Percentiles rank a stretch among this genome's conserved stretches.
Evolutionary conservation across 257 asterid genomes (phyloP).

Genomic region (Solanum rostratum): DNA sequence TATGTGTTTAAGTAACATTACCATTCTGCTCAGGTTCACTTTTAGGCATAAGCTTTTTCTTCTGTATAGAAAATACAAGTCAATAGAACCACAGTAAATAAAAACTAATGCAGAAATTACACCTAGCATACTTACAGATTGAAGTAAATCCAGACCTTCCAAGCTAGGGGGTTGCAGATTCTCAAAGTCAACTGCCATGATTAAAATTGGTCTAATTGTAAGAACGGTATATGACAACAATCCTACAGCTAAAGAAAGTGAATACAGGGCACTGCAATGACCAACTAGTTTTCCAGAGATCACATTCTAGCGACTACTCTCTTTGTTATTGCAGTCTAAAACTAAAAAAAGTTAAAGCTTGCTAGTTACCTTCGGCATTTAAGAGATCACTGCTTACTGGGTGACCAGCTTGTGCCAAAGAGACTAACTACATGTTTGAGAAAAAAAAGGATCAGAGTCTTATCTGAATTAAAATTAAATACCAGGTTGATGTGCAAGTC

Average conservation of each 20-base stretch:
- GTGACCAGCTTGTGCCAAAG: constrained; percentile 88
- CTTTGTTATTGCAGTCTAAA: neutral
- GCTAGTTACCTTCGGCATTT: constrained; percentile 45
- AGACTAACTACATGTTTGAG: constrained; percentile 44
- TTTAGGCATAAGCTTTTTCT: constrained; percentile 41
- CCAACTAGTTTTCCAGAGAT: neutral
- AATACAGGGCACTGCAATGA: neutral
- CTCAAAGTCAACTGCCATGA: constrained; percentile 63
- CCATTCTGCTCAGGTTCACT: constrained; percentile 58
- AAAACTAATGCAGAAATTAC: neutral
- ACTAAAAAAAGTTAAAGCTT: neutral
- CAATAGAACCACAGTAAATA: neutral
- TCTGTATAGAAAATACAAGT: constrained; percentile 26
- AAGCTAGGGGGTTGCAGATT: constrained; percentile 66
- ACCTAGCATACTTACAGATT: constrained; percentile 45
- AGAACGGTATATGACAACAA: neutral
- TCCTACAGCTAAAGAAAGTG: neutral
- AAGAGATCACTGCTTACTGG: constrained; percentile 40
- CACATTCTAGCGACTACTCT: neutral
- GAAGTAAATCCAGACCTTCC: constrained; percentile 75
- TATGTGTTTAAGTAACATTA: constrained; percentile 5
- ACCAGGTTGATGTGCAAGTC: neutral
- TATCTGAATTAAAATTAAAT: neutral
- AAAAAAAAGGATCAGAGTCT: neutral
- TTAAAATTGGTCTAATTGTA: neutral